These are phyloP conservation scores for Talaromyces stipitatus DNA, from an alignment of 495 filamentous ascomycete genomes.

Conservation along the genomic window DNA sequence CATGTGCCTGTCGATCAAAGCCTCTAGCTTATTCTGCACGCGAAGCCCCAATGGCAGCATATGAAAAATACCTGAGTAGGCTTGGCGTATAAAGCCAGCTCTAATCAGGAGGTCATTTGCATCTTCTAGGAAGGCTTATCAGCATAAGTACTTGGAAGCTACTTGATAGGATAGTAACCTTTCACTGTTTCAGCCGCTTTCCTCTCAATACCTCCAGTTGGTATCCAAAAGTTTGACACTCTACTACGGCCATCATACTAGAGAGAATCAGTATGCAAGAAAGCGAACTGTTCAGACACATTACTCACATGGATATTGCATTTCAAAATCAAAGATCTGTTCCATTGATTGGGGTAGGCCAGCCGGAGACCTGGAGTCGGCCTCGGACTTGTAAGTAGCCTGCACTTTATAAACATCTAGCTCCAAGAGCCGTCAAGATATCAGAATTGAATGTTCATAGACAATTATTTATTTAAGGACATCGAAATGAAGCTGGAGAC, in stretches of 20 bases:
- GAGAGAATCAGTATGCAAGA: constrained; percentile 1
- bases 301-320: constrained; percentile 19
- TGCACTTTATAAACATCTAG: constrained; percentile 1
- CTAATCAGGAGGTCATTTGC: constrained; percentile 66
- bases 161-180: constrained; percentile 10
- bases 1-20: constrained; percentile 87
- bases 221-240: constrained; percentile 68
- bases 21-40: constrained; percentile 83
- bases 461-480: not conserved
- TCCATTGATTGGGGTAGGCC: not conserved
- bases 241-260: constrained; percentile 53
- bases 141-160: not conserved
- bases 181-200: constrained; percentile 41
- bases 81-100: constrained; percentile 77
- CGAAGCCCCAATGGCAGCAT: constrained; percentile 82
- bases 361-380: not conserved
- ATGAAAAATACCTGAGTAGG: constrained; percentile 87
- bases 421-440: not conserved
- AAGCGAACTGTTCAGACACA: not conserved
- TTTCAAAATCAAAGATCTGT: constrained; percentile 3
- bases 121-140: constrained; percentile 40
- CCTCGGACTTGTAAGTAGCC: not conserved
- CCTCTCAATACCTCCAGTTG: constrained; percentile 63
- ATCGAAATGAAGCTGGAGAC: not conserved
- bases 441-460: not conserved